Evolutionary conservation across 2,329 filamentous ascomycete genomes (phyloP), one percentile per base, ranked within the genome.

Genomic region (Ramularia collo-cygni): DNA sequence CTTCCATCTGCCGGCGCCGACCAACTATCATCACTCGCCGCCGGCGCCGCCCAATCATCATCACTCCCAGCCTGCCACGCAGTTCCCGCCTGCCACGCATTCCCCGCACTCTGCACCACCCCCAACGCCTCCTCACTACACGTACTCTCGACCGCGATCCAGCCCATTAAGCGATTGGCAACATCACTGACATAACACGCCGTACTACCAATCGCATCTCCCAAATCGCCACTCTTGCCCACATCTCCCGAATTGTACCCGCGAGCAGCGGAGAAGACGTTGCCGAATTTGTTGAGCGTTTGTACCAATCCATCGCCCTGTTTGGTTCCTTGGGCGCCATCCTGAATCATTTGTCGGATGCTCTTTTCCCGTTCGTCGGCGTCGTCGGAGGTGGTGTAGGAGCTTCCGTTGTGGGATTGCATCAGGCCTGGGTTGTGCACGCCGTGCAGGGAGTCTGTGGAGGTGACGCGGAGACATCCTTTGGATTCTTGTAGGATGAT

Each of bases 121-220:
- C n/a, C n/a, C n/a, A n/a, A n/a, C 29, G 15, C 29, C 17, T 16
- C 29, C 10, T 16, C 29, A 10, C 14, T 14, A 16, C 29, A 31
- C 13, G 15, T 16, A 4, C 14, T 15, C n/a, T 31, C 17, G 14
- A 16, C 14, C 15, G 15, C 29, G 29, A 31, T 16, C 29, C 29
- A n/a, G 8, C 67, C 64, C 12, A 60, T 58, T 32, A 72, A 56
- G 30, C 68, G 60, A 53, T 73, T 72, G 29, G 73, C 72, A 48
- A 75, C 60, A 46, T 76, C 72, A 12, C 59, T 64, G 12, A 65
- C 59, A 51, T 76, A 76, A 62, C 71, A 75, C 44, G 67, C 64
- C 13, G 70, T 72, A 5, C 64, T 65, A 52, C 70, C 62, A 51
- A 70, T 59, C 26, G 66, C 66, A 31, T 66, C 66, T 24, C 31